phyloP scores from a whole-genome alignment of 768 basidiomycete genomes.

The Boletus pseudopeckii region DNA sequence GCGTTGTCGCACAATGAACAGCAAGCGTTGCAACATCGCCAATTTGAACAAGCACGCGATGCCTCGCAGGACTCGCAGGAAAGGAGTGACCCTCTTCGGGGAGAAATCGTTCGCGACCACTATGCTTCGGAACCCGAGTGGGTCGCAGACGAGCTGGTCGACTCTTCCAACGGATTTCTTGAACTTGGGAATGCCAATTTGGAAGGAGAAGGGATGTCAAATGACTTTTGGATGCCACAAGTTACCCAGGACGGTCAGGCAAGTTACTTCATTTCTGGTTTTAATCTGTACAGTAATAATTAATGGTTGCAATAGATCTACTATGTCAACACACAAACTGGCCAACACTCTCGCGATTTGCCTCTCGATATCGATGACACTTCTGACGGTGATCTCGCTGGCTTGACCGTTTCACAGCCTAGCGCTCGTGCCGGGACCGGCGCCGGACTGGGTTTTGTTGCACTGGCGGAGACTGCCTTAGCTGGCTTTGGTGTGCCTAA shows the following conservation, averaged over 20 bases:
- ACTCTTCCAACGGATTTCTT: slow-evolving; percentile 39
- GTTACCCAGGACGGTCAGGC: slow-evolving; percentile 83
- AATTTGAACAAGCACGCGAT: slow-evolving; percentile 13
- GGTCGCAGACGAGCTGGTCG: slow-evolving; percentile 25
- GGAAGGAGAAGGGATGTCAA: slow-evolving; percentile 40
- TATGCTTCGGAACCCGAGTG: slow-evolving; percentile 46
- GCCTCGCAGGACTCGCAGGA: slow-evolving; percentile 14
- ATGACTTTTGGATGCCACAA: slow-evolving; percentile 90
- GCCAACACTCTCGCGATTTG: slow-evolving; percentile 79
- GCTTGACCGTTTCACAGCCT: slow-evolving; percentile 50
- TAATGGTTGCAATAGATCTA: slow-evolving; percentile 62
- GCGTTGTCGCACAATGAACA: slow-evolving; percentile 41
- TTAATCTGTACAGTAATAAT: background rate
- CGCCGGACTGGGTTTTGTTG: slow-evolving; percentile 47
- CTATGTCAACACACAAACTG: slow-evolving; percentile 90
- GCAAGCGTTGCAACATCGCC: slow-evolving; percentile 11
- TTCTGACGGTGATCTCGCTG: slow-evolving; percentile 61
- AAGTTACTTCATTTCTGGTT: slow-evolving; percentile 25
- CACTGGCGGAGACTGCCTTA: slow-evolving; percentile 33
- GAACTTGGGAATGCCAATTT: slow-evolving; percentile 29
- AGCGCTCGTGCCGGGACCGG: slow-evolving; percentile 54
- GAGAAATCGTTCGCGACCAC: slow-evolving; percentile 24
- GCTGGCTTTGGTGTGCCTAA: slow-evolving; percentile 62
- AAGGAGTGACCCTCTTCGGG: slow-evolving; percentile 1
- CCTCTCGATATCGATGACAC: slow-evolving; percentile 69